Evolutionary conservation across 345 rosid species (phyloP).

Genomic region (Bruguiera gymnorhiza): DNA sequence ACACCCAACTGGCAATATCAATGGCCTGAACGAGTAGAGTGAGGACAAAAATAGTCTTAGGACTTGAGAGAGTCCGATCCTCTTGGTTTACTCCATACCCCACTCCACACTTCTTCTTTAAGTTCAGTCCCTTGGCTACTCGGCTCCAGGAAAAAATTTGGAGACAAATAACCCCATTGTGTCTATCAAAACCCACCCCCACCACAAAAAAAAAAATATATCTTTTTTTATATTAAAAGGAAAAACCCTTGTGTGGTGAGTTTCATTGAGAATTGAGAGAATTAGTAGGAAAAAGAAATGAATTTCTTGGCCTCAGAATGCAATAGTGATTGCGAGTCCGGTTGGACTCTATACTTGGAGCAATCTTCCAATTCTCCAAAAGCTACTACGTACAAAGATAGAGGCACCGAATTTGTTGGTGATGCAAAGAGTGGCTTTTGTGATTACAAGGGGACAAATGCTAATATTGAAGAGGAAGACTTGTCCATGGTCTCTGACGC

Average conservation of each 20-base stretch:
- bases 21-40: slow-evolving; percentile 14
- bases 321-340: slow-evolving; percentile 88
- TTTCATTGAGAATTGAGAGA: slow-evolving; percentile 3
- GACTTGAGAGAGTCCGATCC: slow-evolving; percentile 26
- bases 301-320: slow-evolving; percentile 52
- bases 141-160: background rate
- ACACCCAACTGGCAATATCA: slow-evolving; percentile 45
- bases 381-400: slow-evolving; percentile 27
- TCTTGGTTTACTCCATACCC: slow-evolving; percentile 19
- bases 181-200: background rate
- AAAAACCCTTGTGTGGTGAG: background rate
- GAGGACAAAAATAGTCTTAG: slow-evolving; percentile 30
- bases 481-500: slow-evolving; percentile 97
- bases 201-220: background rate
- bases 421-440: slow-evolving; percentile 17
- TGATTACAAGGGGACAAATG: slow-evolving; percentile 2
- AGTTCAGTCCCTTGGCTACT: background rate
- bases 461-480: slow-evolving; percentile 20
- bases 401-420: slow-evolving; percentile 6
- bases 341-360: slow-evolving; percentile 95
- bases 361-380: slow-evolving; percentile 49
- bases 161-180: background rate
- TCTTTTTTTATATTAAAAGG: background rate
- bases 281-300: slow-evolving; percentile 22
- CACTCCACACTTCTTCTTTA: background rate